phyloP scores from a whole-genome alignment of 208 protist species.

The Trypanosoma boissoni region DNA sequence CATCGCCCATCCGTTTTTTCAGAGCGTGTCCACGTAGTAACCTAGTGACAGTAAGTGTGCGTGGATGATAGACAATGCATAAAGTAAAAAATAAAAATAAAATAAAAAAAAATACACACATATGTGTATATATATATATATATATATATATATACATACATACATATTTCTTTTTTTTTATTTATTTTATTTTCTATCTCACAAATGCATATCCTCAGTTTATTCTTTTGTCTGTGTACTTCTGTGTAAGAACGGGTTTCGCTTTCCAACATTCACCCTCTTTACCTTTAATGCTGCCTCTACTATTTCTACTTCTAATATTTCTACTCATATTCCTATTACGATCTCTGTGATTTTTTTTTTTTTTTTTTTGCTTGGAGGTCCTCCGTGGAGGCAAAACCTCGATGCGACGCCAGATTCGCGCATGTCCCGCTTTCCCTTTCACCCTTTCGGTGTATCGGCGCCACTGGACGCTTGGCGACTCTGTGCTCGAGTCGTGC shows the following conservation, averaged over 20 bases:
- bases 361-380: not conserved
- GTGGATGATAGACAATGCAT: not conserved
- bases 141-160: not conserved
- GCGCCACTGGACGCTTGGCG: conserved; percentile 9
- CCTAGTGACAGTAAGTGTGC: not conserved
- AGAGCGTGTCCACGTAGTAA: not conserved
- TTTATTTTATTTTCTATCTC: not conserved
- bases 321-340: no score
- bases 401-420: no score
- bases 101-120: not conserved
- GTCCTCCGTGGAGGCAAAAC: not conserved
- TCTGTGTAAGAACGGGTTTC: not conserved
- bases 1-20: conserved; percentile 58
- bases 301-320: no score
- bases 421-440: conserved; percentile 14
- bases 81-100: not conserved
- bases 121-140: not conserved
- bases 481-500: not conserved
- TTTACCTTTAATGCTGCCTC: no score
- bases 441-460: not conserved
- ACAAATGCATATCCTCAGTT: not conserved
- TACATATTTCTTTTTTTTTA: not conserved
- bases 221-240: not conserved
- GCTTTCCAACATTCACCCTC: no score
- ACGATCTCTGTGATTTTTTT: no score